These are phyloP conservation scores for Suillus paluster DNA, from an alignment of 768 basidiomycete genomes.

Conservation along the genomic window DNA sequence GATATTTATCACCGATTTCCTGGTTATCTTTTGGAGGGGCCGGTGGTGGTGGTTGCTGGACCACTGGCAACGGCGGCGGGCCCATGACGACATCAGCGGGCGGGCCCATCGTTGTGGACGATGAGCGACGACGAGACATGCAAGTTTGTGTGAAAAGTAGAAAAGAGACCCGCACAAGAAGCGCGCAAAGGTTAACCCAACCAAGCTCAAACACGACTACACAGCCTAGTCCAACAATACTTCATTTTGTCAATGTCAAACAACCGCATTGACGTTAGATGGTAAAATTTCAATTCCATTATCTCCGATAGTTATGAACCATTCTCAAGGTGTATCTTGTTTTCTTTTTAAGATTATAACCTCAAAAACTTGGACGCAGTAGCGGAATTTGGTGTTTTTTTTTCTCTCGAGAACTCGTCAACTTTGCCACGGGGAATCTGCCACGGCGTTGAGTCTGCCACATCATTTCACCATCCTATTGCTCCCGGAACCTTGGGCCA, in stretches of 20 bases:
- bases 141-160: slow-evolving; percentile 32
- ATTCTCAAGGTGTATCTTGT: neutral
- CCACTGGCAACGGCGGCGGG: slow-evolving; percentile 42
- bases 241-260: slow-evolving; percentile 5
- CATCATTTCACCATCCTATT: slow-evolving; percentile 26
- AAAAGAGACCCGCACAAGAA: slow-evolving; percentile 19
- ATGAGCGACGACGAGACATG: slow-evolving; percentile 25
- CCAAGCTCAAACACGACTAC: slow-evolving; percentile 40
- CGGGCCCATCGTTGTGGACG: slow-evolving; percentile 42
- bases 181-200: slow-evolving; percentile 30
- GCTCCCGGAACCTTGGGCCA: slow-evolving; percentile 23
- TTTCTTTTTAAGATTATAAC: neutral
- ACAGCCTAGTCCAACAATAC: slow-evolving; percentile 20
- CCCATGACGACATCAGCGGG: slow-evolving; percentile 55
- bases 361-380: neutral
- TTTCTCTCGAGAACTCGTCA: neutral
- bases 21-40: slow-evolving; percentile 42
- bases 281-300: neutral
- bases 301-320: too few species aligned
- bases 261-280: neutral
- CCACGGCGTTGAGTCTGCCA: slow-evolving; percentile 29
- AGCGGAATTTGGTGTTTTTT: neutral
- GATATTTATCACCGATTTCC: slow-evolving; percentile 65
- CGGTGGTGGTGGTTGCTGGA: slow-evolving; percentile 31
- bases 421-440: slow-evolving; percentile 15